Evolutionary conservation across 2,329 filamentous ascomycete species (phyloP).

Genomic region (Fusarium sp.): DNA sequence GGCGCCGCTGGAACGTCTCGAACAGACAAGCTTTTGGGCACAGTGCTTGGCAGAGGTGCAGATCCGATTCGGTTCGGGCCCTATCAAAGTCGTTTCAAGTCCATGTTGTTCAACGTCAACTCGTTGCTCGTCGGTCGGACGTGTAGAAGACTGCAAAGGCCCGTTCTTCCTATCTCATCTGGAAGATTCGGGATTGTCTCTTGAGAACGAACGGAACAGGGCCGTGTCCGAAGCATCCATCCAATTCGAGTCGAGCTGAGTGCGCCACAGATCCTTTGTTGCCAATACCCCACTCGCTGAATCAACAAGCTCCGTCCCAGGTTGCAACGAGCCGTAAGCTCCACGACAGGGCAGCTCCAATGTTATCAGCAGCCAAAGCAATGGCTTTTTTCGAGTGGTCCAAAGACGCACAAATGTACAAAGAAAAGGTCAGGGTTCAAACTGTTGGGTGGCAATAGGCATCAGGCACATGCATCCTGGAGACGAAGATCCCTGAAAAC

Average conservation of each 20-base stretch:
- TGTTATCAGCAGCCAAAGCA: neutral
- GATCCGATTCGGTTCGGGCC: constrained; percentile 26
- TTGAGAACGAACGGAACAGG: neutral
- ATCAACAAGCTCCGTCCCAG: neutral
- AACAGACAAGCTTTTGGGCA: constrained; percentile 35
- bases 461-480: neutral
- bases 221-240: neutral
- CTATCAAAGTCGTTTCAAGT: neutral
- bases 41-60: constrained; percentile 35
- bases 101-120: neutral
- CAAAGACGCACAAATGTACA: neutral
- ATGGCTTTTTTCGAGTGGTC: neutral
- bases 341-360: neutral
- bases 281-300: neutral
- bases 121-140: neutral
- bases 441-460: neutral
- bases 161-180: neutral
- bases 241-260: neutral
- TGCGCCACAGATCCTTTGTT: constrained; percentile 2
- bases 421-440: neutral
- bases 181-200: neutral
- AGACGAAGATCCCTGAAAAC: constrained; percentile 8
- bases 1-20: constrained; percentile 1
- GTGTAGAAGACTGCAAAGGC: neutral
- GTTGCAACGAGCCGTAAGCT: neutral